Conservation (phyloP, 2,329 filamentous ascomycete species). For the Blumeria hordei region DNA sequence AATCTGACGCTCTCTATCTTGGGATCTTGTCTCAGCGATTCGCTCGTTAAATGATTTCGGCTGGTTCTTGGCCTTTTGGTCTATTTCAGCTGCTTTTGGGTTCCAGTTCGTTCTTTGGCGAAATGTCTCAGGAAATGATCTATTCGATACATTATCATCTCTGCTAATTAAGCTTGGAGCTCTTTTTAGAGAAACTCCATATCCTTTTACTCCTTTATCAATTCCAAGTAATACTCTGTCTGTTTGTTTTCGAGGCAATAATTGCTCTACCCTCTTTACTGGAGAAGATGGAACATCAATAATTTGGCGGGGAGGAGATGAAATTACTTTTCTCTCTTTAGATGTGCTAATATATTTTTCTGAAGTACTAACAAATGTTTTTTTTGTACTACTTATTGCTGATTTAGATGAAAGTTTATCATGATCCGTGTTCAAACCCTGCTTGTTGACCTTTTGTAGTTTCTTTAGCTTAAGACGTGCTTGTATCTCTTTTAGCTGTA, state of each 20-base stretch:
- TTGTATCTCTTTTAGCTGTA: slow-evolving; percentile 74
- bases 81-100: slow-evolving; percentile 10
- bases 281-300: slow-evolving; percentile 58
- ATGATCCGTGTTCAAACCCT: slow-evolving; percentile 12
- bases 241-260: slow-evolving; percentile 42
- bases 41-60: slow-evolving; percentile 54
- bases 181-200: slow-evolving; percentile 64
- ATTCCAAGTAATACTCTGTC: slow-evolving; percentile 64
- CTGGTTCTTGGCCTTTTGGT: slow-evolving; percentile 18
- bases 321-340: slow-evolving; percentile 8
- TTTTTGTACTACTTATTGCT: slow-evolving; percentile 3
- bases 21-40: slow-evolving; percentile 42
- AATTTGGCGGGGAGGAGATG: slow-evolving; percentile 15
- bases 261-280: slow-evolving; percentile 29
- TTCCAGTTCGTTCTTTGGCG: slow-evolving; percentile 11
- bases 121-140: neutral
- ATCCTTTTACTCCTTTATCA: slow-evolving; percentile 61
- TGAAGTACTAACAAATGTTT: slow-evolving; percentile 5
- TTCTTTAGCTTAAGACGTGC: slow-evolving; percentile 72
- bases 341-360: slow-evolving; percentile 10
- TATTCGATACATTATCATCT: slow-evolving; percentile 8
- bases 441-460: slow-evolving; percentile 38
- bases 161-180: slow-evolving; percentile 26
- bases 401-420: slow-evolving; percentile 7
- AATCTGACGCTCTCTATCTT: slow-evolving; percentile 27